Evolutionary conservation across 2,329 filamentous ascomycete genomes (phyloP).

Genomic region (Alternaria sp.): DNA sequence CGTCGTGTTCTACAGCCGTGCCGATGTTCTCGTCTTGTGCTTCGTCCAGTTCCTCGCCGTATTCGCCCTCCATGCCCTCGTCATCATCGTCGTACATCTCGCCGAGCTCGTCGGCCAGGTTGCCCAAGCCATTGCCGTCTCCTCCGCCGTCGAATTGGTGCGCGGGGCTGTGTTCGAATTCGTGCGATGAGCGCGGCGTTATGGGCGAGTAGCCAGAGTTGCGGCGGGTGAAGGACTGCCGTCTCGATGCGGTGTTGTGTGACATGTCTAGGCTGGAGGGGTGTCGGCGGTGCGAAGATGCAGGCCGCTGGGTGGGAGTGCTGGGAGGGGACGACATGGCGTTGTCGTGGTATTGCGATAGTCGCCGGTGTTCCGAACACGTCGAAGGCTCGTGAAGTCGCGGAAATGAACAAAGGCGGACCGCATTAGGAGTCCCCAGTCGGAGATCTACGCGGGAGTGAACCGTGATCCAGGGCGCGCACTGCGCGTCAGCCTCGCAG

Average conservation of each 20-base stretch:
- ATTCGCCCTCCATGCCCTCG: conserved; percentile 57
- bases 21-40: conserved; percentile 38
- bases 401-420: conserved; percentile 8
- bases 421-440: conserved; percentile 18
- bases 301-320: conserved; percentile 47
- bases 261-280: conserved; percentile 53
- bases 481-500: conserved; percentile 14
- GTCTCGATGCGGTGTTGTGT: conserved; percentile 43
- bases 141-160: conserved; percentile 47
- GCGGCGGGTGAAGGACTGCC: conserved; percentile 48
- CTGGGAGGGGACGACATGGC: conserved; percentile 52
- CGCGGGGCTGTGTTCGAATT: conserved; percentile 48
- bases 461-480: conserved; percentile 9
- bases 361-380: conserved; percentile 5
- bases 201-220: conserved; percentile 56
- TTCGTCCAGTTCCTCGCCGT: conserved; percentile 41
- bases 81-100: conserved; percentile 73
- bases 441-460: conserved; percentile 16
- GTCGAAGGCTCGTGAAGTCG: conserved; percentile 8
- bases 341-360: conserved; percentile 8
- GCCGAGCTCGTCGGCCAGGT: conserved; percentile 80
- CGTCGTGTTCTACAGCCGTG: conserved; percentile 44
- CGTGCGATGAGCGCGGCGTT: conserved; percentile 50
- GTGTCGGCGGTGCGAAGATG: conserved; percentile 47
- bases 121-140: conserved; percentile 68